Base-by-base conservation (phyloP, 2,329 filamentous ascomycete species). In the Plenodomus biglobosus region DNA sequence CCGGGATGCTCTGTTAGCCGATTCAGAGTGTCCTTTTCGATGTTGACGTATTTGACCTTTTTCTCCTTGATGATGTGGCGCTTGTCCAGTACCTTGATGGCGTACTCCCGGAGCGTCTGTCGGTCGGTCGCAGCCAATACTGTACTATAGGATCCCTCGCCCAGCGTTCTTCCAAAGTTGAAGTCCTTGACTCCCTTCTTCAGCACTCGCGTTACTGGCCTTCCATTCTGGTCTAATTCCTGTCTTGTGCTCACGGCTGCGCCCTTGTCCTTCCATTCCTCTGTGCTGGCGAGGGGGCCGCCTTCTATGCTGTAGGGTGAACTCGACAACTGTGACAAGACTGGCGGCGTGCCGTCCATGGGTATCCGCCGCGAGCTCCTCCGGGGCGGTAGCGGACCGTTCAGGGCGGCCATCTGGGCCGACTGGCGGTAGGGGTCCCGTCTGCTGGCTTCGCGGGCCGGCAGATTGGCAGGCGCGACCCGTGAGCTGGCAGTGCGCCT, bases 11-110 rank as follows among this genome's bases (percentile, higher is more conserved):
- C 92, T 3, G 92, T 97, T 48, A 99, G 78, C 55, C 94, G 86
- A 69, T 99, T 99, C 46, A 99, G 79, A 0, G 94, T 97, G 74
- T 99, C 92, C 76, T 96, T 96, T 74, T 99, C 94, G 64, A 99
- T 99, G 74, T 97, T 99, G 73, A 99, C 94, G 68, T 99, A 99
- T 79, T 99, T 99, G 66, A 99, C 95, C 80, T 99, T 99, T 75
- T 96, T 97, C 76, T 99, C 94, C 74, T 97, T 99, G 79, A 99
- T 99, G 67, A 99, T 99, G 72, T 99, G 94, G 64, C 91, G 85
- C 76, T 99, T 99, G 75, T 99, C 94, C 39, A 99, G 82, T 15
- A 99, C 92, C 72, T 99, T 99, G 75, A 99, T 92, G 20, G 94
- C 94, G 68, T 97, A 97, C 71, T 99, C 92, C 65, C 95, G 95